phyloP scores from a whole-genome alignment of 768 basidiomycete genomes.

The Mycena vitilis region DNA sequence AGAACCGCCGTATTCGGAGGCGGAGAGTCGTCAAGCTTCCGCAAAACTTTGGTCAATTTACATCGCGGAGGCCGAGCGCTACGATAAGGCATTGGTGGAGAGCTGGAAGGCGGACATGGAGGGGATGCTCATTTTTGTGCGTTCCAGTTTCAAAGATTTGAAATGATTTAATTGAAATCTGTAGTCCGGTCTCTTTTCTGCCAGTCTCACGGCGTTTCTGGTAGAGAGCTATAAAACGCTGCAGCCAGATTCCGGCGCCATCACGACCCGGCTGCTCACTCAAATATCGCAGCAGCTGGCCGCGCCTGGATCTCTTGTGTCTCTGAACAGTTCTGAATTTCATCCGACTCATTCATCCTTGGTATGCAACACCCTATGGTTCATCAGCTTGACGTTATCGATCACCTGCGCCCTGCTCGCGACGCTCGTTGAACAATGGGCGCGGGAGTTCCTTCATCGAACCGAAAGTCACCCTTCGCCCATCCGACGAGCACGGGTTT shows the following conservation, averaged over 20 bases:
- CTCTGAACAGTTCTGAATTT: background rate
- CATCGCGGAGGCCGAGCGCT: background rate
- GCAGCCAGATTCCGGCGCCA: background rate
- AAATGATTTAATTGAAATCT: background rate
- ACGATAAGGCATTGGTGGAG: background rate
- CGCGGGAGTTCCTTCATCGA: background rate
- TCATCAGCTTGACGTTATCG: background rate
- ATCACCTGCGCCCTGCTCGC: background rate
- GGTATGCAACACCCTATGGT: background rate
- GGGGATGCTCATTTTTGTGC: constrained; percentile 5
- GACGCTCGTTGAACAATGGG: background rate
- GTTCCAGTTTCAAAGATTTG: background rate
- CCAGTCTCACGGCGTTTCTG: constrained; percentile 2
- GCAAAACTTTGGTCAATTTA: constrained; percentile 10
- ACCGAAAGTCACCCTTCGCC: background rate
- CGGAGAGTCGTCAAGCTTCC: background rate
- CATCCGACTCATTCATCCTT: too few relatives aligned
- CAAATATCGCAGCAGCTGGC: background rate
- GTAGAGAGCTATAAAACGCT: constrained; percentile 10
- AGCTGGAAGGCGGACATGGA: constrained; percentile 20
- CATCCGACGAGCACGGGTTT: background rate
- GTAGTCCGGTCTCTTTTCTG: constrained; percentile 9
- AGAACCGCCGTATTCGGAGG: background rate
- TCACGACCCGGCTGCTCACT: background rate
- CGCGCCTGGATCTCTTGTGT: background rate